phyloP scores from a whole-genome alignment of 1,284 basidiomycete genomes.

The Exobasidium cylindrosporum region DNA sequence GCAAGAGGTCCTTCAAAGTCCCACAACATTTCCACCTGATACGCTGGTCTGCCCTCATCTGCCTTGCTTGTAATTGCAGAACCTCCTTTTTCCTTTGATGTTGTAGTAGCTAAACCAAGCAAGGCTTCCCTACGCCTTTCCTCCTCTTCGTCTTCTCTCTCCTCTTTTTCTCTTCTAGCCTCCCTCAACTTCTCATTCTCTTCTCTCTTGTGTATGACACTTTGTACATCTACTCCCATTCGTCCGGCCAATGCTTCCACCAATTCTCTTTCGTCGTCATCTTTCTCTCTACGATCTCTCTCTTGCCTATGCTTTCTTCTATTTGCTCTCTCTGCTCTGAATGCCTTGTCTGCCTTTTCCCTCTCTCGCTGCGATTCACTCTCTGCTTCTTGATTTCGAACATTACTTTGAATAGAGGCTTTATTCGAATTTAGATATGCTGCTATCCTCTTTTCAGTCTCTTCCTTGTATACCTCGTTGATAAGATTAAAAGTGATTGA shows the following conservation, averaged over 20 bases:
- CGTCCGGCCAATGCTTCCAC: slow-evolving; percentile 38
- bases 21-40: slow-evolving; percentile 35
- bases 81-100: not conserved
- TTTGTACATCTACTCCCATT: slow-evolving; percentile 35
- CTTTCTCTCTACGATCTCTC: slow-evolving; percentile 30
- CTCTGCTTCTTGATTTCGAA: slow-evolving; percentile 37
- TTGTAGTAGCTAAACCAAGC: not conserved
- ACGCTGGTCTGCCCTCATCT: slow-evolving; percentile 13
- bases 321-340: slow-evolving; percentile 35
- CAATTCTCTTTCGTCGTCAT: slow-evolving; percentile 41
- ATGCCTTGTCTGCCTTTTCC: slow-evolving; percentile 35
- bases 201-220: slow-evolving; percentile 30
- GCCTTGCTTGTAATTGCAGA: not conserved
- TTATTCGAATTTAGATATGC: slow-evolving; percentile 64
- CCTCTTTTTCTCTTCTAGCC: slow-evolving; percentile 14
- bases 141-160: slow-evolving; percentile 27
- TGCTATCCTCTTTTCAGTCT: slow-evolving; percentile 79
- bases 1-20: slow-evolving; percentile 49
- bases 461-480: slow-evolving; percentile 78
- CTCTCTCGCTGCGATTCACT: slow-evolving; percentile 30
- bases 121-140: slow-evolving; percentile 24
- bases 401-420: slow-evolving; percentile 32
- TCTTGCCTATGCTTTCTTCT: slow-evolving; percentile 40
- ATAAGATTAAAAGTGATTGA: slow-evolving; percentile 96
- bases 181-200: slow-evolving; percentile 21